Conservation (phyloP, 2,329 filamentous ascomycete genomes). For the Cephalotrichum gorgonifer region DNA sequence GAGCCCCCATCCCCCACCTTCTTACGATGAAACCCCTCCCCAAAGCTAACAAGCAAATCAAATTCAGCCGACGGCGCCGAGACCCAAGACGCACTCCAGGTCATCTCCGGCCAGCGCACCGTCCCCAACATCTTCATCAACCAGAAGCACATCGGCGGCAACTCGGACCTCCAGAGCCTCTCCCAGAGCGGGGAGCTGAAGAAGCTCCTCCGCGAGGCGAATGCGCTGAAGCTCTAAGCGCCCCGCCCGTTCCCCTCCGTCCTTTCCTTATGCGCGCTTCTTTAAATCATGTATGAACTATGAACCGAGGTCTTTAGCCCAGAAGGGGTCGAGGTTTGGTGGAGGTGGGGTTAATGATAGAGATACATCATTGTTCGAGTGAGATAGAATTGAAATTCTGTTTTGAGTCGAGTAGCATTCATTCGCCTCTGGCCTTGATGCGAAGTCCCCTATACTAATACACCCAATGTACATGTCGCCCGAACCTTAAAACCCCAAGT, state of each 20-base stretch:
- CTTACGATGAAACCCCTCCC: not conserved
- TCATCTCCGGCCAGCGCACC: conserved; percentile 74
- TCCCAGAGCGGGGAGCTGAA: conserved; percentile 32
- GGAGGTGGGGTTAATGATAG: too few relatives aligned
- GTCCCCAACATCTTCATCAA: conserved; percentile 95
- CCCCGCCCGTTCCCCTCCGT: not conserved
- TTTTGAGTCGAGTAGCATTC: too few relatives aligned
- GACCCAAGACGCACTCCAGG: conserved; percentile 72
- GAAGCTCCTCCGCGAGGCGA: conserved; percentile 28
- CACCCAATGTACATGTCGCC: too few relatives aligned
- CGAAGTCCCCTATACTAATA: too few relatives aligned
- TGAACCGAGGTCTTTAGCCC: too few relatives aligned
- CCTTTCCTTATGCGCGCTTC: not conserved
- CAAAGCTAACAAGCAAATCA: not conserved
- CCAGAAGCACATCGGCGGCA: conserved; percentile 88
- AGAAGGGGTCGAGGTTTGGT: too few relatives aligned
- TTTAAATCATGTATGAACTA: too few relatives aligned
- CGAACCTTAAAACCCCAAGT: too few relatives aligned
- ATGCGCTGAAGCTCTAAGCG: conserved; percentile 32
- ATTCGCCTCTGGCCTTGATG: too few relatives aligned
- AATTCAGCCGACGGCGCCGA: conserved; percentile 64
- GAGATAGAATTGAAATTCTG: too few relatives aligned
- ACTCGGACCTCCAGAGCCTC: conserved; percentile 68
- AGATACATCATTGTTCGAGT: too few relatives aligned
- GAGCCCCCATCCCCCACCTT: not conserved